Base-by-base conservation (phyloP, 495 filamentous ascomycete species). In the Talaromyces wortmannii region DNA sequence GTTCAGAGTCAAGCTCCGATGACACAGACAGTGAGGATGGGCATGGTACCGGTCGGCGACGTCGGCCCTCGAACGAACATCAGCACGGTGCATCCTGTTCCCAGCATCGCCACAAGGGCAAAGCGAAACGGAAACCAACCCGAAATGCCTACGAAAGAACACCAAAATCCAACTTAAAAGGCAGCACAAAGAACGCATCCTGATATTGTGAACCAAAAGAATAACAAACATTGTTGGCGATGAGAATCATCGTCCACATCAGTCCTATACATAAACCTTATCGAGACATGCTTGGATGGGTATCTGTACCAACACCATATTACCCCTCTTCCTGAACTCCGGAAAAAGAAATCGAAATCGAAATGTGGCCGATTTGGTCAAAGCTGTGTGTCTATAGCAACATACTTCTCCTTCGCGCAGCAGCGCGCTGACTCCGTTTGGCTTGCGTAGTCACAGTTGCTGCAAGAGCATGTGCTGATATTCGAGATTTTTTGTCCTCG, bases 141-240 rank as follows among this genome's bases (percentile, higher is more conserved):
- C 90, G 90, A 48, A 98, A 98, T 74, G 94, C 92, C 0, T 97
- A 98, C 69, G 94, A 97, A 74, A 92, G 88, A 70, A 84, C 90
- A 78, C 91, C 92, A 2, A 89, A 85, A 63, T 46, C n/a, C 10
- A 46, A 46, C 16, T 46, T 17, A 15, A 23, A 46, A 7, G 17
- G 7, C 7, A 17, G 11, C 10, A 46, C 44, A 46, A 15, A 46
- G 44, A 15, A 46, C 7, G 15, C 13, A 18, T 47, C 49, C 57
- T 32, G 31, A 11, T 7, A 57, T 23, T 23, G 30, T 11, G 36
- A 56, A 48, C 31, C 13, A 31, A 60, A 57, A 36, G 12, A n/a
- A n/a, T 54, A 45, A 56, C 31, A 48, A 46, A 29, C 15, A 16
- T 53, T 31, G 30, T 52, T 23, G 45, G 13, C 36, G 13, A 40